Conservation (phyloP, 2,329 filamentous ascomycete species). For the Didymella pinodella region DNA sequence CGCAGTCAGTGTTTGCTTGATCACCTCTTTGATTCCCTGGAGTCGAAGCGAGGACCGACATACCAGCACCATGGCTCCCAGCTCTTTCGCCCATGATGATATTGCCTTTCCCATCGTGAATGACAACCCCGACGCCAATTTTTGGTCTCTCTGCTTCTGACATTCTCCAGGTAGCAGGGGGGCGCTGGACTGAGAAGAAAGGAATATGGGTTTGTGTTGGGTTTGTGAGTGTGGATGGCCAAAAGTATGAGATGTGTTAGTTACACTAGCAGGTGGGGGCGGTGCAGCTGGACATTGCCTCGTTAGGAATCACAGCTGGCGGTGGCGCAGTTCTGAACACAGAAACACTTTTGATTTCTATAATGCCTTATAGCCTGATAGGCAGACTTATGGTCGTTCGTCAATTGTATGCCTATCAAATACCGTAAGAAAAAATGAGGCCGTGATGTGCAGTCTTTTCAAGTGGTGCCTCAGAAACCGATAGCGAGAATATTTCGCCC, state of each 20-base stretch:
- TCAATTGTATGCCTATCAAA: neutral
- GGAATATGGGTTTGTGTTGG: neutral
- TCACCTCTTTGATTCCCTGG: too few species aligned
- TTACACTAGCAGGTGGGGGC: conserved; percentile 10
- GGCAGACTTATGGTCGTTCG: too few species aligned
- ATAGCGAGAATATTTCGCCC: neutral
- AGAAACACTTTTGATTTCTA: conserved; percentile 5
- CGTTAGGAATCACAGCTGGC: neutral
- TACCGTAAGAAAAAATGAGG: neutral
- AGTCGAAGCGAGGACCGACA: neutral
- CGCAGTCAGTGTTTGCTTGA: neutral
- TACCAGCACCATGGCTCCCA: conserved; percentile 58
- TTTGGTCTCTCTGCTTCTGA: conserved; percentile 40
- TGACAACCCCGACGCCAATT: conserved; percentile 60
- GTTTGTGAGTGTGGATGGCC: neutral
- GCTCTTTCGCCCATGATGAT: conserved; percentile 59
- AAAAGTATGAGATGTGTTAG: neutral
- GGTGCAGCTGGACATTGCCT: conserved; percentile 7
- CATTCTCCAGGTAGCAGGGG: conserved; percentile 17
- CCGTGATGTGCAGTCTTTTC: neutral
- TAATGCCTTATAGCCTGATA: neutral
- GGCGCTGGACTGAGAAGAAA: neutral
- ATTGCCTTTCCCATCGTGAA: conserved; percentile 52
- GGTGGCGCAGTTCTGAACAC: neutral
- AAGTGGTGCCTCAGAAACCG: neutral